Base-by-base conservation (phyloP, 768 basidiomycete species). In the Lyophyllum atratum region DNA sequence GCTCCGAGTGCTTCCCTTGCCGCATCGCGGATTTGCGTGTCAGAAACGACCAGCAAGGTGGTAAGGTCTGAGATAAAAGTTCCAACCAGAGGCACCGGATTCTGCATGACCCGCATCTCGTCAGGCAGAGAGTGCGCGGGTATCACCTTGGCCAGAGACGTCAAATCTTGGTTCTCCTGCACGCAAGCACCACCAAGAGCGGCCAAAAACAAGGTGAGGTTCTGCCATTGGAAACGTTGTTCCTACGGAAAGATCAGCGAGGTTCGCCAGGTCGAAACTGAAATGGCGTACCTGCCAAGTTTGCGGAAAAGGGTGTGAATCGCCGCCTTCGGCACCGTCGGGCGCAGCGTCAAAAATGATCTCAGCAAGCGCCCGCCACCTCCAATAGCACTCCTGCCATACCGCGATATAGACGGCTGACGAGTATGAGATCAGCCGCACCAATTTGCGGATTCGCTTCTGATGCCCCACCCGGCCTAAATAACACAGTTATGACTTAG, bases 321-420 rank as follows among this genome's bases (percentile, higher is more conserved):
- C 69, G 65, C 5, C 66, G 68, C 21, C 70, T 66, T 57, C 65
- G 60, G 69, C 48, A 40, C 65, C 59, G 62, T 77, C 75, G 19
- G 66, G 68, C 19, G 73, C 52, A 7, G 64, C 59, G 15, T 76
- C 80, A 59, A 80, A 77, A 44, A 88, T 74, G 48, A 80, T 73
- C 65, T 90, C 89, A 14, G 83, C 83, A 43, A 93, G 70, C 5
- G 76, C 72, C 25, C 79, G 77, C 90, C 91, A 93, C 47, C 90
- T 78, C 75, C 81, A 86, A 68, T 87, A 93, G 58, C 85, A 87
- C 65, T 94, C 92, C 60, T 87, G 79, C 92, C 92, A 95, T 2
- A 91, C 87, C 0, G 88, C 89, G 21, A 89, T 75, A 51, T 91
- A 84, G n/a, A 84, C 80, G 1, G 85, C 81, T 28, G 82, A 81